Conservation (phyloP, 176 grass and related monocot genomes). For the Bromus sterilis region DNA sequence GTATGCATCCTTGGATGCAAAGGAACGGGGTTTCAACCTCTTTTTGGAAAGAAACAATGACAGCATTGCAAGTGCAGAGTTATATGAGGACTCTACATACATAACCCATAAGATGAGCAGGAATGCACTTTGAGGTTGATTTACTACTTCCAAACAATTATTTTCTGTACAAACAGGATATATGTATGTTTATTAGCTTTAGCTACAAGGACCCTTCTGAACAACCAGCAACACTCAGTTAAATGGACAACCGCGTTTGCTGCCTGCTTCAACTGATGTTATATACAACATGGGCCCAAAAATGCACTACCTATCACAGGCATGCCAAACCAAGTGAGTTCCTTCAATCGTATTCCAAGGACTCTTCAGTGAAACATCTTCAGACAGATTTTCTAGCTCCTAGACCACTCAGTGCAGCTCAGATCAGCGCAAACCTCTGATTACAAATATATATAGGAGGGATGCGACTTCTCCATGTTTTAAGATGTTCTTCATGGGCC, state of each 20-base stretch:
- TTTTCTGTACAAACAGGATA: slow-evolving; percentile 21
- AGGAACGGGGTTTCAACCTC: too few species aligned
- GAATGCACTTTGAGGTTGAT: background rate
- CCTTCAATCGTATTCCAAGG: background rate
- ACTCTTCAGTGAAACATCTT: slow-evolving; percentile 12
- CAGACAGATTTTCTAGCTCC: slow-evolving; percentile 11
- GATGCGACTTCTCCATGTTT: background rate
- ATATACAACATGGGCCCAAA: slow-evolving; percentile 40
- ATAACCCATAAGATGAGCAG: background rate
- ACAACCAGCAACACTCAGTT: slow-evolving; percentile 13
- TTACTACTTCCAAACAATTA: slow-evolving; percentile 10
- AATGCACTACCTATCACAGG: slow-evolving; percentile 21
- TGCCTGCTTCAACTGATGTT: background rate
- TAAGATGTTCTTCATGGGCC: slow-evolving; percentile 20
- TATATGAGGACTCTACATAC: background rate
- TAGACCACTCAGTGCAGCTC: slow-evolving; percentile 1
- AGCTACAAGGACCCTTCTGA: slow-evolving; percentile 3
- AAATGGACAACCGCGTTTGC: background rate
- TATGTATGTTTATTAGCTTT: slow-evolving; percentile 24
- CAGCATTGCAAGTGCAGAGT: background rate
- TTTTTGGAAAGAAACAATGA: too few species aligned
- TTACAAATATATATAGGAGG: background rate
- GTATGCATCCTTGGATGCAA: too few species aligned
- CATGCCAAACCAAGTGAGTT: slow-evolving; percentile 6
- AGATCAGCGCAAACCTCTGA: background rate